These are phyloP conservation scores for Begonia loranthoides DNA, from an alignment of 306 rosid genomes.

Conservation along the genomic window DNA sequence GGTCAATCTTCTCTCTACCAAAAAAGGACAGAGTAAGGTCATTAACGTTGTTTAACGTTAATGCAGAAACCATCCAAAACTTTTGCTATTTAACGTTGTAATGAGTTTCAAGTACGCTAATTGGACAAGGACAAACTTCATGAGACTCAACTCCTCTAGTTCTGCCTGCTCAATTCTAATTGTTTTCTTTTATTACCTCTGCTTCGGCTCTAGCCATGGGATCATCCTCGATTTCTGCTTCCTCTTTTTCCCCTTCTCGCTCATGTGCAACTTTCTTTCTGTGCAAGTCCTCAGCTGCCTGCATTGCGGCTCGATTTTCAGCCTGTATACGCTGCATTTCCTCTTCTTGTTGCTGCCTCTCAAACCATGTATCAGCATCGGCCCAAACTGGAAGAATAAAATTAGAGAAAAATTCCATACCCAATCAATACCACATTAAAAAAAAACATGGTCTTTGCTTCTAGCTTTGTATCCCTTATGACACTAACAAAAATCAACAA, in stretches of 20 bases:
- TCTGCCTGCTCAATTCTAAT: background rate
- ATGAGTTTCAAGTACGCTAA: too few species aligned
- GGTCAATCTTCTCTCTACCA: too few species aligned
- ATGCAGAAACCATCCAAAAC: too few species aligned
- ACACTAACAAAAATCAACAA: too few species aligned
- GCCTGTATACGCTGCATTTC: slow-evolving; percentile 76
- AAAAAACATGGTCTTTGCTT: background rate
- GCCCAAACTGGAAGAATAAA: slow-evolving; percentile 66
- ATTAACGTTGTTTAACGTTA: too few species aligned
- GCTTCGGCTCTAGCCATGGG: slow-evolving; percentile 86
- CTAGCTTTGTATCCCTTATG: too few species aligned
- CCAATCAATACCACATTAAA: background rate
- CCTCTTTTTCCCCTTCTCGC: slow-evolving; percentile 79
- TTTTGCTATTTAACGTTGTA: too few species aligned
- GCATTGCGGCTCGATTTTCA: slow-evolving; percentile 70
- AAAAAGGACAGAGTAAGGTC: too few species aligned
- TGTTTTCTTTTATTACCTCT: slow-evolving; percentile 36
- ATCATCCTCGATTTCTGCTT: slow-evolving; percentile 39
- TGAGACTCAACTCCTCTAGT: too few species aligned
- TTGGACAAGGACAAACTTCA: too few species aligned
- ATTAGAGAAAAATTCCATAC: background rate
- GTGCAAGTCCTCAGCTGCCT: slow-evolving; percentile 84
- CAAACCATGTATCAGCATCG: slow-evolving; percentile 99
- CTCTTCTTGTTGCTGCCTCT: slow-evolving; percentile 95
- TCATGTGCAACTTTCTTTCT: slow-evolving; percentile 59